Evolutionary conservation across 2,329 filamentous ascomycete species (phyloP).

Genomic region (Aspergillus sp.): DNA sequence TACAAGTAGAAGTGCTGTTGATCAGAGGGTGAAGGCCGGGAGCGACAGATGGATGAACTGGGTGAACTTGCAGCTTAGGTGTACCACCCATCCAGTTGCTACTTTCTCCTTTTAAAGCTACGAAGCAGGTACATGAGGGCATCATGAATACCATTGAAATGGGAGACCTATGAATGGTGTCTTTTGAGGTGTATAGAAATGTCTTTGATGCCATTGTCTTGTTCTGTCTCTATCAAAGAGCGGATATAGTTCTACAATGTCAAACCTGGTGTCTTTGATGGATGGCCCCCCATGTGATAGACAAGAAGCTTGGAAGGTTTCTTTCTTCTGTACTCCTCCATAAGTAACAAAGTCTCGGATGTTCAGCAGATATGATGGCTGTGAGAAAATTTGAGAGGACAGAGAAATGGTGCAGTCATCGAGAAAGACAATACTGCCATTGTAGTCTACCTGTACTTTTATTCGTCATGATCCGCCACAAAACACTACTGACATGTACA

Average conservation of each 20-base stretch:
- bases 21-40: background rate
- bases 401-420: too few species aligned
- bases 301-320: too few species aligned
- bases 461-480: too few species aligned
- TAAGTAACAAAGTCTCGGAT: too few species aligned
- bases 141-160: background rate
- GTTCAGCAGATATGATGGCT: background rate
- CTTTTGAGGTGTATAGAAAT: background rate
- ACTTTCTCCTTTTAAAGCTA: background rate
- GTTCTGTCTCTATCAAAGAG: background rate
- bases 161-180: background rate
- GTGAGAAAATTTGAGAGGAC: too few species aligned
- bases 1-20: background rate
- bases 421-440: too few species aligned
- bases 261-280: background rate
- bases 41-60: background rate
- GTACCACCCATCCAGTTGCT: background rate
- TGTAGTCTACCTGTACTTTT: too few species aligned
- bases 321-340: too few species aligned
- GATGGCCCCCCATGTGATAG: background rate
- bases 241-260: background rate
- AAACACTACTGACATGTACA: background rate
- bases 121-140: background rate
- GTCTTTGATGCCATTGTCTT: conserved; percentile 1
- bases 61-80: background rate